Evolutionary conservation across 352 stramenopile genomes (phyloP).

Genomic region (Phytophthora vignae): DNA sequence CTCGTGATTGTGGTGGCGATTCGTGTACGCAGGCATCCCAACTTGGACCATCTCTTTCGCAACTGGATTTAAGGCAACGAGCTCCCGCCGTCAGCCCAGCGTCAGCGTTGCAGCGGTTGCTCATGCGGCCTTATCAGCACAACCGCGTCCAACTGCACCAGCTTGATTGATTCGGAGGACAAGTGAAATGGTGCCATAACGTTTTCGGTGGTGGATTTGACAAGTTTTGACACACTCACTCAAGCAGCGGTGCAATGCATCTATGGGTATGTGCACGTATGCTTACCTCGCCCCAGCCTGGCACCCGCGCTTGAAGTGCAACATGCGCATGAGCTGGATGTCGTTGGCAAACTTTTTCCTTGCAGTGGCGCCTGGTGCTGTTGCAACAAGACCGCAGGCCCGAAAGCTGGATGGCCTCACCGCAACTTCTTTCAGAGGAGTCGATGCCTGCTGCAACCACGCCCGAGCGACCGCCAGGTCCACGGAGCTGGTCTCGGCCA

Average conservation of each 20-base stretch:
- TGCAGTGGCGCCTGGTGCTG: constrained; percentile 18
- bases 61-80: constrained; percentile 28
- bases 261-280: no score
- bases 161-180: constrained; percentile 2
- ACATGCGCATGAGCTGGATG: constrained; percentile 15
- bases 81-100: constrained; percentile 9
- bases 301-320: constrained; percentile 12
- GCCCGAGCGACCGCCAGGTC: constrained; percentile 4
- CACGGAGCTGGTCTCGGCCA: constrained; percentile 11
- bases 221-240: background rate
- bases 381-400: constrained; percentile 10
- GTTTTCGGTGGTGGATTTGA: constrained; percentile 15
- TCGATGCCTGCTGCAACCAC: constrained; percentile 22
- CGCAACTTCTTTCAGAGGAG: background rate
- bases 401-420: background rate
- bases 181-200: background rate
- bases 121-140: constrained; percentile 24
- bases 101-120: constrained; percentile 6
- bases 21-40: background rate
- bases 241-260: background rate
- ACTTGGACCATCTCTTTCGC: constrained; percentile 21
- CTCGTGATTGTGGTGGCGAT: constrained; percentile 13
- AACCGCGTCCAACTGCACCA: background rate
- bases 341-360: constrained; percentile 17
- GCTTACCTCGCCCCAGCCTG: no score